These are phyloP conservation scores for Imleria badia DNA, from an alignment of 768 basidiomycete genomes.

Conservation along the genomic window DNA sequence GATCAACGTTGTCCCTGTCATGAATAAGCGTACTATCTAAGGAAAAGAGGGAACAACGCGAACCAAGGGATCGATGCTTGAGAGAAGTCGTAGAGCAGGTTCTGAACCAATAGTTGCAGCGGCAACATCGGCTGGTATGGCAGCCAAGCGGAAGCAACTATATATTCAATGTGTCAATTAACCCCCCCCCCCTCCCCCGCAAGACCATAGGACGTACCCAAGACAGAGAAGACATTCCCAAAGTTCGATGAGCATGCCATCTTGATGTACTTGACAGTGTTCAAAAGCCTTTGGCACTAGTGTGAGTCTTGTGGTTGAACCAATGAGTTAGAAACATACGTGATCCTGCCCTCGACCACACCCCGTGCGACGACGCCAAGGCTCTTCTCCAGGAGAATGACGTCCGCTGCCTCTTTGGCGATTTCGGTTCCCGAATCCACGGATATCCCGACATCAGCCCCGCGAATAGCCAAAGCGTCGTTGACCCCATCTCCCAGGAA, in stretches of 20 bases:
- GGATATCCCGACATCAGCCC: conserved; percentile 34
- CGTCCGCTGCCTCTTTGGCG: conserved; percentile 39
- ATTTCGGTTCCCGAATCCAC: conserved; percentile 36
- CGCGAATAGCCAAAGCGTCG: conserved; percentile 32
- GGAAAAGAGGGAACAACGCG: not conserved
- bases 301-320: conserved; percentile 7
- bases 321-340: conserved; percentile 19
- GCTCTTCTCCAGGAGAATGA: conserved; percentile 37
- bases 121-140: conserved; percentile 39
- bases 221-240: conserved; percentile 34
- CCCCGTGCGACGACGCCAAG: conserved; percentile 34
- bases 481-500: conserved; percentile 34
- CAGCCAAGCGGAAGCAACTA: conserved; percentile 38
- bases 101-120: conserved; percentile 33
- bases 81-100: conserved; percentile 38
- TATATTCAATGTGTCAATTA: not conserved
- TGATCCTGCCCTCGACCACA: conserved; percentile 33
- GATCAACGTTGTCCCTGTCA: conserved; percentile 37
- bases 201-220: conserved; percentile 19
- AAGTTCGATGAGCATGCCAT: conserved; percentile 40
- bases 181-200: not conserved
- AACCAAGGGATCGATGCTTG: conserved; percentile 38
- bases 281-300: conserved; percentile 29
- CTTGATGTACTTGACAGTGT: conserved; percentile 39
- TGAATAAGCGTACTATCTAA: conserved; percentile 6